Base-by-base conservation (phyloP, 306 rosid genomes). In the Begonia peltatifolia region DNA sequence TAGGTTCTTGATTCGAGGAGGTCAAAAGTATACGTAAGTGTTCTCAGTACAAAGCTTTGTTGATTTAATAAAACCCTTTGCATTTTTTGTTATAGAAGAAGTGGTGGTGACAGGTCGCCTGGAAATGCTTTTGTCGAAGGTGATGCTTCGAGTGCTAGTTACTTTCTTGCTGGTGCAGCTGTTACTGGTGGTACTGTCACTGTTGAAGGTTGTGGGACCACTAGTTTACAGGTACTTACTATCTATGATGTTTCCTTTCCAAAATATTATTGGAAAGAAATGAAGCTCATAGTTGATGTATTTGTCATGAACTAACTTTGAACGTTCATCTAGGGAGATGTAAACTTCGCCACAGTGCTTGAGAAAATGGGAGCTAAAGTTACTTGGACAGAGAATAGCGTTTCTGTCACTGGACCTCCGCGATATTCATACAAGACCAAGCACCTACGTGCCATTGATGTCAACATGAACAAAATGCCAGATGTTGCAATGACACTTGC, bases 401-500 rank as follows among this genome's bases (percentile, higher is more conserved):
- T 92, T 56, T 86, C 99, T 1, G 73, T 87, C 57, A 79, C 81
- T 15, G 99, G 96, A 46, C 94, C 94, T 12, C 83, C 63, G 15
- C 74, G 76, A 53, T 82, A 76, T 63, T 70, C 96, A 73, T 69
- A 78, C 2, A 70, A 62, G 59, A 68, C 56, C 59, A 79, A 81
- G 59, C 82, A 77, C 67, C 75, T 92, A 76, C 77, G 64, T 60
- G 89, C 81, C 46, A 22, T 87, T 63, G 96, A 92, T 76, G 96
- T 87, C 65, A 81, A 92, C 64, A 92, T 92, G 99, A 92, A 92
- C 83, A 92, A 92, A 83, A 92, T 92, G 99, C 99, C 99, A 7
- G 99, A 92, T 81, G 99, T 92, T 83, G 99, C 96, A 54, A 92
- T 92, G 99, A 92, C 99, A 12, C 99, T 92, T 47, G 99, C 99